These are phyloP conservation scores for Crithidia brevicula DNA, from an alignment of 208 protist species.

Conservation along the genomic window DNA sequence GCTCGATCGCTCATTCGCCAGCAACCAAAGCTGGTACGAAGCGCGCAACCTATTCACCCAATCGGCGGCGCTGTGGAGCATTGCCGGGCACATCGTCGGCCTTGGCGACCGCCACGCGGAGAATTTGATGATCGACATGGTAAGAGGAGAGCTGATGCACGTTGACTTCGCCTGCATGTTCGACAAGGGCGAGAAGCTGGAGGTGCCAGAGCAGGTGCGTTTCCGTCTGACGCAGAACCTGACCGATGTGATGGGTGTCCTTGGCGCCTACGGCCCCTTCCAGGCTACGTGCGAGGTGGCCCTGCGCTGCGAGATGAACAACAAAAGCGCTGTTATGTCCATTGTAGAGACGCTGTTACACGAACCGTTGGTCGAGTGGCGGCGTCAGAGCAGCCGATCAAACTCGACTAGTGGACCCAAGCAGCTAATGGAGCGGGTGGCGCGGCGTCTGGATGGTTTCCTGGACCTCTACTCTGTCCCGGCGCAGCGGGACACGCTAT, in stretches of 20 bases:
- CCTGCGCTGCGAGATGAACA: slow-evolving; percentile 89
- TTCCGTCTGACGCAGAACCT: slow-evolving; percentile 98
- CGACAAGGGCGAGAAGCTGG: slow-evolving; percentile 95
- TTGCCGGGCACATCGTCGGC: slow-evolving; percentile 96
- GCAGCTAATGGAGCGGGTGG: slow-evolving; percentile 71
- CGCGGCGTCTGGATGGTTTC: slow-evolving; percentile 80
- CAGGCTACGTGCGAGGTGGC: slow-evolving; percentile 82
- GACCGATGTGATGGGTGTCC: slow-evolving; percentile 95
- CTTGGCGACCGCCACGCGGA: slow-evolving; percentile 95
- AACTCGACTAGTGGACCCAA: slow-evolving; percentile 40
- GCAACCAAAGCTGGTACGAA: slow-evolving; percentile 91
- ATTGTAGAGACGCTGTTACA: slow-evolving; percentile 96
- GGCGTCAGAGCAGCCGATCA: slow-evolving; percentile 23
- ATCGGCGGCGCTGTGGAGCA: slow-evolving; percentile 94
- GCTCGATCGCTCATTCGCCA: slow-evolving; percentile 90
- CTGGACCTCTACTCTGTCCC: slow-evolving; percentile 75
- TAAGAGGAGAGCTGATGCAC: slow-evolving; percentile 90
- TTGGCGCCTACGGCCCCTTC: slow-evolving; percentile 94
- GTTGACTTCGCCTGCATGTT: slow-evolving; percentile 98
- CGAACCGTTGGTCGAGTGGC: slow-evolving; percentile 97
- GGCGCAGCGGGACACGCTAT: slow-evolving; percentile 61
- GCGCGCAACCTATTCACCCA: slow-evolving; percentile 88
- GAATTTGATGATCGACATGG: slow-evolving; percentile 95
- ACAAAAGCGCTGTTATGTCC: slow-evolving; percentile 95
- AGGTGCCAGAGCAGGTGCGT: slow-evolving; percentile 95